Conservation (phyloP, 345 rosid genomes). For the Nephelium lappaceum region DNA sequence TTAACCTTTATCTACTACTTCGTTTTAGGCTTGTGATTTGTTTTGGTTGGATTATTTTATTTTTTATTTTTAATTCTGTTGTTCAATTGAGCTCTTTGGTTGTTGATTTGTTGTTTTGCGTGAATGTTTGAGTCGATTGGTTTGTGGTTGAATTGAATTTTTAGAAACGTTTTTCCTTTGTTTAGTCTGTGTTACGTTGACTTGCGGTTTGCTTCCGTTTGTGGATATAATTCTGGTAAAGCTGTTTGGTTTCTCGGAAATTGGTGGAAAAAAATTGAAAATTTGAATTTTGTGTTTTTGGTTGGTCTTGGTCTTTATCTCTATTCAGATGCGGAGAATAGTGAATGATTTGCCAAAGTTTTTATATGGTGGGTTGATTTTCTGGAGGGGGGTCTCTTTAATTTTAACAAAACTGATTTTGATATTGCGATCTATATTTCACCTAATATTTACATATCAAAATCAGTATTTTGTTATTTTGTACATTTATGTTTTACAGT, state of each 20-base stretch:
- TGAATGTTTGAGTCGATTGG: not conserved
- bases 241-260: not conserved
- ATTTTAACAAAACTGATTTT: not conserved
- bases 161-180: not conserved
- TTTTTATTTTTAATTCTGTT: slow-evolving; percentile 9
- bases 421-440: not conserved
- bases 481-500: not conserved
- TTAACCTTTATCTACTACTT: slow-evolving; percentile 1
- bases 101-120: slow-evolving; percentile 9
- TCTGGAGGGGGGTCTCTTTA: not conserved
- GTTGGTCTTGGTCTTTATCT: not conserved
- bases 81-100: slow-evolving; percentile 1
- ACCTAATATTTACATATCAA: too few species aligned
- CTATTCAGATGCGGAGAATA: not conserved
- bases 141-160: slow-evolving; percentile 7
- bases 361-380: not conserved
- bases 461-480: not conserved
- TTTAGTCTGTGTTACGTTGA: slow-evolving; percentile 13
- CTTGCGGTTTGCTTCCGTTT: not conserved
- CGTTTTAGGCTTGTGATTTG: not conserved
- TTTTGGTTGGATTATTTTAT: not conserved
- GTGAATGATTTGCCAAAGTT: not conserved
- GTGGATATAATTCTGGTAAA: not conserved
- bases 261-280: not conserved
- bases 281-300: not conserved